Evolutionary conservation across 768 basidiomycete genomes (phyloP), one percentile per base, ranked within the genome.

Genomic region (Boletus barrowsii): DNA sequence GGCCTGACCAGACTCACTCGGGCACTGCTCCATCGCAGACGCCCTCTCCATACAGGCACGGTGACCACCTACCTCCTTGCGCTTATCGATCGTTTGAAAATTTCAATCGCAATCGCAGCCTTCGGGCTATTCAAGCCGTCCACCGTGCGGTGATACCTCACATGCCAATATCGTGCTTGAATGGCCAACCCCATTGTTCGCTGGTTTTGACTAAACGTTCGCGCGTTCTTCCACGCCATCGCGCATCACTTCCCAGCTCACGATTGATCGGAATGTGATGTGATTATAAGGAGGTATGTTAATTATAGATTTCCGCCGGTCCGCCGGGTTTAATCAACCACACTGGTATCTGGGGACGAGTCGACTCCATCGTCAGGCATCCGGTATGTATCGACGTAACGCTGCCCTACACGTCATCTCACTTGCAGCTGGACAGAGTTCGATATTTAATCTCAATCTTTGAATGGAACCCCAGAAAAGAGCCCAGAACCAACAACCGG

Each of bases 171-270:
- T 49, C 8, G 43, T 45, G 2, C 42, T 22, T 44, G 42, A 47
- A 58, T 46, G 10, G 29, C 36, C 14, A 11, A 5, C 18, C 53
- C 53, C 61, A 62, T 62, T 62, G 62, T 62, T 54, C 58, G 62
- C 62, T 53, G 32, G 10, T 61, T 64, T 63, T 36, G 56, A 59
- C 37, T 8, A 30, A 30, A 1, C 35, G 30, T 48, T 61, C 39
- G 33, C 47, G 32, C 48, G 26, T 29, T 50, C 51, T 49, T 53
- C 32, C 42, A 41, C 43, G 58, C 43, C 37, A 42, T 17, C 14
- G 29, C 29, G 46, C 39, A 49, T 57, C 55, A 35, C 30, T 9
- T 22, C 29, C 8, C 9, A 29, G 29, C 24, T 41, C 18, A 18
- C 20, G 35, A 17, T 33, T 36, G 47, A 43, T 46, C 22, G 20